Evolutionary conservation across 1,139 yeast species (phyloP).

Genomic region (Taphrina sp.): DNA sequence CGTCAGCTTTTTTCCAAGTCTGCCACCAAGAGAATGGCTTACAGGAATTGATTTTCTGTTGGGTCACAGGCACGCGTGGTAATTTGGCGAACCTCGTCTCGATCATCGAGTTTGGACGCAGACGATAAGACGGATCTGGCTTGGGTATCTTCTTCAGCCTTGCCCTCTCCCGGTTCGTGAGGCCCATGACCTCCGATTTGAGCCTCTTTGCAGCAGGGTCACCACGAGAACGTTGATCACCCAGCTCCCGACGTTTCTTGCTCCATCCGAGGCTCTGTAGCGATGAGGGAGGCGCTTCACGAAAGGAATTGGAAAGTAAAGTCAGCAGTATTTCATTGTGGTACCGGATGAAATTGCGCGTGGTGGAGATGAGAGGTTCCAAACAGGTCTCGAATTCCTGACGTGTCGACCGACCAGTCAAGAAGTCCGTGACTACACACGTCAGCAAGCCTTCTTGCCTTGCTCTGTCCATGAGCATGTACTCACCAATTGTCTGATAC

Average conservation of each 20-base stretch:
- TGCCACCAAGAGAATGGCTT: too few relatives aligned
- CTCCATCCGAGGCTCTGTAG: slow-evolving; percentile 51
- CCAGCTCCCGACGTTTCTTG: slow-evolving; percentile 45
- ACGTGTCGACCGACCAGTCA: slow-evolving; percentile 50
- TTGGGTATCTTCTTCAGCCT: slow-evolving; percentile 75
- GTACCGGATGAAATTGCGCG: slow-evolving; percentile 53
- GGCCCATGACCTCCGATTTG: slow-evolving; percentile 80
- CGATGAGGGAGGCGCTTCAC: slow-evolving; percentile 67
- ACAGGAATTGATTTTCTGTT: slow-evolving; percentile 43
- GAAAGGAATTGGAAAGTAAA: slow-evolving; percentile 77
- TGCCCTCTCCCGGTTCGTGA: slow-evolving; percentile 80
- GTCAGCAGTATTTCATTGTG: slow-evolving; percentile 82
- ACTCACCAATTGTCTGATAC: slow-evolving; percentile 22
- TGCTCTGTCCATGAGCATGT: not conserved
- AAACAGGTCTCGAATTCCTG: slow-evolving; percentile 63
- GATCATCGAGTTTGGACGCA: slow-evolving; percentile 43
- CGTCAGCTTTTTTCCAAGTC: not conserved
- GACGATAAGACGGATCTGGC: slow-evolving; percentile 20
- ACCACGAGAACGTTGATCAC: slow-evolving; percentile 41
- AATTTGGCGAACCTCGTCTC: slow-evolving; percentile 79
- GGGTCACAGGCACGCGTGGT: slow-evolving; percentile 82
- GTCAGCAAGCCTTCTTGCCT: not conserved
- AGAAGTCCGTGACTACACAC: slow-evolving; percentile 17
- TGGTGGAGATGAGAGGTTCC: slow-evolving; percentile 48
- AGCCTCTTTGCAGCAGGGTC: slow-evolving; percentile 69